phyloP scores from a whole-genome alignment of 352 stramenopile species.

The Pythium graminicola region DNA sequence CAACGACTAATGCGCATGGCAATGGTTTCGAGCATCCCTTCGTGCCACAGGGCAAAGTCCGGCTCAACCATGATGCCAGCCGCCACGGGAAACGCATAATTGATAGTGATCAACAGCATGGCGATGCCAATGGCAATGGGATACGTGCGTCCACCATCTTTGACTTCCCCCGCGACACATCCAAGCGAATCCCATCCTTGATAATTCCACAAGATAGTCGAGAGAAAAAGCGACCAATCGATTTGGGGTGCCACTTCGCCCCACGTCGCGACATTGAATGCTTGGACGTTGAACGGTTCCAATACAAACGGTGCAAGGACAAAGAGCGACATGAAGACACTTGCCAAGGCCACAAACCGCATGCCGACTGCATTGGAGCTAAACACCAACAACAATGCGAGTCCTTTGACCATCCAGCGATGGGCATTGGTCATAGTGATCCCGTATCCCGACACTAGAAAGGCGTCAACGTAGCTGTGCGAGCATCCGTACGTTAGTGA shows the following conservation, averaged over 20 bases:
- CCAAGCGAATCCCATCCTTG: conserved; percentile 85
- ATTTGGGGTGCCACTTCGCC: conserved; percentile 56
- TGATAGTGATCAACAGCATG: conserved; percentile 77
- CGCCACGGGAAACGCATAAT: conserved; percentile 80
- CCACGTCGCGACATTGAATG: conserved; percentile 72
- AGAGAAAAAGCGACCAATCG: conserved; percentile 82
- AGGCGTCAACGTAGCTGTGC: conserved; percentile 67
- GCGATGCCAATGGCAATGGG: conserved; percentile 80
- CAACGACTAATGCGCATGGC: conserved; percentile 65
- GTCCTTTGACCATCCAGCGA: conserved; percentile 66
- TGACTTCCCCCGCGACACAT: conserved; percentile 80
- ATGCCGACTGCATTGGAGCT: conserved; percentile 66
- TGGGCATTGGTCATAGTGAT: conserved; percentile 45
- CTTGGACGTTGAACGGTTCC: conserved; percentile 61
- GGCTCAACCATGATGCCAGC: conserved; percentile 72
- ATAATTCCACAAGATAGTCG: conserved; percentile 83
- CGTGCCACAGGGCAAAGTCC: conserved; percentile 61
- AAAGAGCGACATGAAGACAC: conserved; percentile 77
- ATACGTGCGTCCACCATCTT: conserved; percentile 70
- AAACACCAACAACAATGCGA: conserved; percentile 66
- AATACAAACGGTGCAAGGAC: conserved; percentile 75
- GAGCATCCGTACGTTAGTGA: not conserved
- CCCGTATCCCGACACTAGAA: conserved; percentile 52
- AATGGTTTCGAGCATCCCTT: conserved; percentile 70
- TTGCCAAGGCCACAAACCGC: conserved; percentile 64